Evolutionary conservation across 306 rosid species (phyloP).

Genomic region (Herpetospermum pedunculosum): DNA sequence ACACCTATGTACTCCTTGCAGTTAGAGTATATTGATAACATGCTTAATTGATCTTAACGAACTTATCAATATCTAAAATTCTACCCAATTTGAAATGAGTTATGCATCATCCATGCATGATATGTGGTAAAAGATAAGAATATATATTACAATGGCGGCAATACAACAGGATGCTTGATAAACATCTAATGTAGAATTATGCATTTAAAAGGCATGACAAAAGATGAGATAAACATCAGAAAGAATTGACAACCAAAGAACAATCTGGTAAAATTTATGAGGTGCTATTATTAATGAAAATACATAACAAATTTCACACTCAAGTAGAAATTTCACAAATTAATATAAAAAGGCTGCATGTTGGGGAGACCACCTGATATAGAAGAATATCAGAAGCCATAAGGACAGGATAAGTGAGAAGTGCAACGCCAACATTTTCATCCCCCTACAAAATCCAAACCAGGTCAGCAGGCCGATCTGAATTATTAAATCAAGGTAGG

Average conservation of each 20-base stretch:
- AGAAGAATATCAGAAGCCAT: slow-evolving; percentile 99
- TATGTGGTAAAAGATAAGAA: neutral
- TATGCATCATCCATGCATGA: neutral
- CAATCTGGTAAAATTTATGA: neutral
- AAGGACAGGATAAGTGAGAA: slow-evolving; percentile 93
- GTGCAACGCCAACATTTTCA: slow-evolving; percentile 92
- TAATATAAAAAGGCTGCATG: slow-evolving; percentile 5
- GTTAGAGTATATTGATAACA: neutral
- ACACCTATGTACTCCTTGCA: slow-evolving; percentile 1
- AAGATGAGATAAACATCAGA: neutral
- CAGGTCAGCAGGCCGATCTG: slow-evolving; percentile 6
- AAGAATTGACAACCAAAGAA: neutral
- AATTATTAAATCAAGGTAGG: neutral
- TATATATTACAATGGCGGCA: neutral
- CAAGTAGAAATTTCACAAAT: neutral
- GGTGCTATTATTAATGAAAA: neutral
- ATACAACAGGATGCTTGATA: neutral
- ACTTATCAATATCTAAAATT: neutral
- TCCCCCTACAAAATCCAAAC: slow-evolving; percentile 58
- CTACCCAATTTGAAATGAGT: neutral
- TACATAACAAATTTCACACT: neutral
- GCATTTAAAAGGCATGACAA: neutral
- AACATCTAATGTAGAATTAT: neutral
- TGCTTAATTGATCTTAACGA: neutral
- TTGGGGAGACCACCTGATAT: slow-evolving; percentile 59